Evolutionary conservation across 129 eudicot species (phyloP), one percentile per base, ranked within the genome.

Genomic region (Ambrosia trifida): DNA sequence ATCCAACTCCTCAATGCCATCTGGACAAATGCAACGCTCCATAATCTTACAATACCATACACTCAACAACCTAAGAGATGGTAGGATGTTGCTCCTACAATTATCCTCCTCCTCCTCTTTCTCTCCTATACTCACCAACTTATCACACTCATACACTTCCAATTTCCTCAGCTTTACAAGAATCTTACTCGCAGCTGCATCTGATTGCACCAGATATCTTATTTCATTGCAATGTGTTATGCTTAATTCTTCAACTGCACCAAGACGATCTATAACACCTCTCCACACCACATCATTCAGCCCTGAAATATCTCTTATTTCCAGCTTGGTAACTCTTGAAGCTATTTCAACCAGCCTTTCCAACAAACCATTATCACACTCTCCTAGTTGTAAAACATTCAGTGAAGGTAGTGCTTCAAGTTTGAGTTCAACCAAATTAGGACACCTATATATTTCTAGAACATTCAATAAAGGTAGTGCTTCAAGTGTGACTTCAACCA

Each of bases 301-400:
- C 11, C 44, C 44, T 7, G 10, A 40, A 7, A 40, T 40, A 7
- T 1, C 44, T 0, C 11, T 40, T 40, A 47, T 47, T 3, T 47
- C 0, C 53, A 47, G 13, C 53, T 16, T 30, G 18, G 40, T 58
- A 40, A 58, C 18, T 13, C 18, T 0, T 12, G 64, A 58, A 30
- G 64, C 64, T 58, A 58, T 16, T 58, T 58, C 36, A 58, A 30
- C 18, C 36, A 58, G 40, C 36, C 17, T 58, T 58, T 38, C 30
- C 17, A 58, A 30, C 40, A 58, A 38, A 58, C 11, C 64, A 58
- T 1, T 11, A 28, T 28, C 9, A 47, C 53, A 47, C 4, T 14
- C 4, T 2, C 1, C 0, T 47, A 47, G 3, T 3, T 11, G 0
- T 47, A 56, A 7, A 56, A 24, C 62, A 20, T 56, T 56, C 2